A percentile compares a stretch with the other conserved stretches of the same genome.
phyloP scores from a whole-genome alignment of 2,329 filamentous ascomycete species.

The Ceratocystis albifundus region DNA sequence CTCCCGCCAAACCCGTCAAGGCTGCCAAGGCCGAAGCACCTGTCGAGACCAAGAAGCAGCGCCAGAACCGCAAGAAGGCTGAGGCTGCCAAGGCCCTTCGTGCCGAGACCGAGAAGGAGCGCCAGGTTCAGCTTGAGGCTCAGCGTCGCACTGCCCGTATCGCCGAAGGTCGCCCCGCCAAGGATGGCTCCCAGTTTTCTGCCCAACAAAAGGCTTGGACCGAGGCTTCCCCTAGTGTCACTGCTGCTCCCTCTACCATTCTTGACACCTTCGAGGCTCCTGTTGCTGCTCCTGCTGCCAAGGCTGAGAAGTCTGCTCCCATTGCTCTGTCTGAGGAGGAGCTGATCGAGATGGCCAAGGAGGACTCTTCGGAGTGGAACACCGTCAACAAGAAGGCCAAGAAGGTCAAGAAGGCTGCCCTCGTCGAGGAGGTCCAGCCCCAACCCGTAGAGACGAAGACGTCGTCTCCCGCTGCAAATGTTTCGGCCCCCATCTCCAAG shows the following conservation, averaged over 20 bases:
- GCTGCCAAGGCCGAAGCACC: conserved; percentile 51
- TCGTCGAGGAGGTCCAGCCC: conserved; percentile 23
- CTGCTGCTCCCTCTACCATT: conserved; percentile 36
- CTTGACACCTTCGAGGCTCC: conserved; percentile 42
- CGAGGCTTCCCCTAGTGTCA: conserved; percentile 29
- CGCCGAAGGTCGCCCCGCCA: conserved; percentile 69
- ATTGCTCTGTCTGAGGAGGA: conserved; percentile 48
- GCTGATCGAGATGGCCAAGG: conserved; percentile 47
- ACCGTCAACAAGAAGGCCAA: conserved; percentile 40
- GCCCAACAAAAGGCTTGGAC: conserved; percentile 36
- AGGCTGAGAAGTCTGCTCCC: conserved; percentile 31
- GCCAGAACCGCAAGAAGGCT: conserved; percentile 80
- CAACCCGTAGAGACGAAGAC: conserved; percentile 24
- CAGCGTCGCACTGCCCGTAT: conserved; percentile 73
- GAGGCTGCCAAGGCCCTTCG: conserved; percentile 65
- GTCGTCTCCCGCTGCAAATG: conserved; percentile 24
- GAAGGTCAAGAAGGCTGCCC: conserved; percentile 32
- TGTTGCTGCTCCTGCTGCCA: conserved; percentile 30
- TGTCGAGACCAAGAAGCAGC: conserved; percentile 84
- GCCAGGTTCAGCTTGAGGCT: conserved; percentile 65
- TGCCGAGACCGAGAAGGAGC: conserved; percentile 66
- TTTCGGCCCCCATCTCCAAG: conserved; percentile 27
- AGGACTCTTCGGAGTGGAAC: conserved; percentile 46
- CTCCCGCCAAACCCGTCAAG: conserved; percentile 51
- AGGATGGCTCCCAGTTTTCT: conserved; percentile 59